Base-by-base conservation (phyloP, 352 stramenopile species). In the Globisporangium spiculum region DNA sequence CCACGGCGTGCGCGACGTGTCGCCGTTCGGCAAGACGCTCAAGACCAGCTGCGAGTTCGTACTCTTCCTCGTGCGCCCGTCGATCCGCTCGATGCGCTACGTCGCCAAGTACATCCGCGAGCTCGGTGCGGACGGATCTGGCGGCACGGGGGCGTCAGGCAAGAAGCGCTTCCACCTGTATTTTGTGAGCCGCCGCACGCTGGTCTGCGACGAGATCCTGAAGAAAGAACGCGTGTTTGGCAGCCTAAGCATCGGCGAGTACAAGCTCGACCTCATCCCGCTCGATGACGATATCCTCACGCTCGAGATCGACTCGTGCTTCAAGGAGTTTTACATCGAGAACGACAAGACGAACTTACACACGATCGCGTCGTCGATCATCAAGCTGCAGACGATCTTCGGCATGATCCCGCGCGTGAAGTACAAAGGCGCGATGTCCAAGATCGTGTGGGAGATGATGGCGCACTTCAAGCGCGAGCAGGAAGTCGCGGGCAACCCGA, bases 261-360 rank as follows among this genome's bases (percentile, higher is more conserved):
- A 97, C 78, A 91, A 90, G 46, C 83, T 99, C 32, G 96, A 99
- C 79, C 78, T 99, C 10, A 97, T 99, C 66, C 96, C 97, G 2
- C 88, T 98, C 24, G 97, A 99, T 75, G 93, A 94, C 59, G 97
- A 99, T 75, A 69, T 99, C 6, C 71, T 98, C 10, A 97, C 88
- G 71, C 85, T 98, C 36, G 97, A 99, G 79, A 82, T 98, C 38
- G 81, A 93, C 52, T 68, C 83, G 50, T 92, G 90, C 53, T 95
- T 98, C 70, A 79, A 82, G 46, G 89, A 96, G 71, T 83, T 94
- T 14, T 93, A 91, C 64, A 81, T 98, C 3, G 87, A 98, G 66
- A 86, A 87, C 26, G 95, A 96, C 74, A 96, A 97, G 68, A 94
- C 83, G 34, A 87, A 84, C 60, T 78, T 98, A 18, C 88, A 97